Percentiles rank a stretch among this genome's conserved stretches.
These are phyloP conservation scores for Macrocystidia cucumis DNA, from an alignment of 1,284 basidiomycete genomes.

Conservation along the genomic window DNA sequence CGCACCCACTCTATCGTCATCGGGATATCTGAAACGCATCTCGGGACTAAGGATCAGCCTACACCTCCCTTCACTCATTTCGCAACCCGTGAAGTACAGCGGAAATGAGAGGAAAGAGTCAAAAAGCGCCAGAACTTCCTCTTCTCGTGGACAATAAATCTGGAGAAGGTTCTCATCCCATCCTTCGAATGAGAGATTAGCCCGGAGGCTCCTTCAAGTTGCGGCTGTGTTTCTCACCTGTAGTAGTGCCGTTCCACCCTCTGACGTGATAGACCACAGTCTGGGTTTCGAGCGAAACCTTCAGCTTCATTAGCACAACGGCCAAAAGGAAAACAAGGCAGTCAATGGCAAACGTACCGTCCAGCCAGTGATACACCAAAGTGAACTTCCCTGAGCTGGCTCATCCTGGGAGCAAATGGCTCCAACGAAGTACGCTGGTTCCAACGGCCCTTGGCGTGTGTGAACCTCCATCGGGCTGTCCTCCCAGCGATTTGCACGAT, in stretches of 20 bases:
- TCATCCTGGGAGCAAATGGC: too few species aligned
- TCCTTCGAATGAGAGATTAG: constrained; percentile 18
- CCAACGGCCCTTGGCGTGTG: too few species aligned
- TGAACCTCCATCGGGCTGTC: too few species aligned
- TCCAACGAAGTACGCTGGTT: too few species aligned
- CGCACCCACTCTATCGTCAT: constrained; percentile 19
- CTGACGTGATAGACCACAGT: constrained; percentile 29
- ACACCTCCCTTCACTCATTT: constrained; percentile 15
- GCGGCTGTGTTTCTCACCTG: constrained; percentile 15
- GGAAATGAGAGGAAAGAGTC: constrained; percentile 13
- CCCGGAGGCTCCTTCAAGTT: constrained; percentile 6
- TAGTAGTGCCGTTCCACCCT: constrained; percentile 37
- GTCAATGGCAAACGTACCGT: too few species aligned
- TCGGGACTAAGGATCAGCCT: constrained; percentile 25
- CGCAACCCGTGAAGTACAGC: constrained; percentile 21
- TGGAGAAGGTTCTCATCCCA: constrained; percentile 24
- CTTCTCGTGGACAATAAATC: constrained; percentile 10
- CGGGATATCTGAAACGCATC: constrained; percentile 20
- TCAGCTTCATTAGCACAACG: too few species aligned
- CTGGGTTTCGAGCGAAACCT: too few species aligned
- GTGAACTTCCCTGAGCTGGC: too few species aligned
- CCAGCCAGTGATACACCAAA: too few species aligned
- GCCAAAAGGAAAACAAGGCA: too few species aligned
- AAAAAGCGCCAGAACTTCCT: constrained; percentile 14
- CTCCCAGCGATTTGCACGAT: too few species aligned